These are phyloP conservation scores for Aspergillus jensenii DNA, from an alignment of 2,329 filamentous ascomycete genomes.

Conservation along the genomic window DNA sequence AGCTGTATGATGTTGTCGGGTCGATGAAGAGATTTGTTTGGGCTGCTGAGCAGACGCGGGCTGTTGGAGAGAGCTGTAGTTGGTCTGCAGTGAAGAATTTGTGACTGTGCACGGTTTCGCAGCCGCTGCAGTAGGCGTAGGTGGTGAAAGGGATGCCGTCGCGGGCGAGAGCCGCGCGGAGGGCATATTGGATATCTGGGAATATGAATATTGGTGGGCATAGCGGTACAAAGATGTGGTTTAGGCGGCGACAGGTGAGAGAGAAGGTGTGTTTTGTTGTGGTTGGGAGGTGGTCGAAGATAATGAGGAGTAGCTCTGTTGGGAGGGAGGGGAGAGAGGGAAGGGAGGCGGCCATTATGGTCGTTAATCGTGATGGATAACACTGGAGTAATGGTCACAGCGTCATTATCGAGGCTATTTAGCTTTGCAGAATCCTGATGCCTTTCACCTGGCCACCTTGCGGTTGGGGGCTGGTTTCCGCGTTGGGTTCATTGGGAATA, in stretches of 20 bases:
- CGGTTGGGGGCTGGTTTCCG: not conserved
- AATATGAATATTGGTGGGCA: not conserved
- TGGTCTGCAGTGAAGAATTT: not conserved
- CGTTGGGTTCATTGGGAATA: not conserved
- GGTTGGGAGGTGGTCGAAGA: not conserved
- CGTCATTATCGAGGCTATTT: not conserved
- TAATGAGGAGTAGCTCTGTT: conserved; percentile 5
- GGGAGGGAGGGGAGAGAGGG: not conserved
- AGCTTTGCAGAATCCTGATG: not conserved
- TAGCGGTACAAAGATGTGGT: not conserved
- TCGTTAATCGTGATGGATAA: not conserved
- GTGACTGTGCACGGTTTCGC: not conserved
- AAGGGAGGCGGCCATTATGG: not conserved
- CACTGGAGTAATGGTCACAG: not conserved
- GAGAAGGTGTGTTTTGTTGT: not conserved
- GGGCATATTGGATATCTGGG: not conserved
- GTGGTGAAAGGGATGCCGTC: not conserved
- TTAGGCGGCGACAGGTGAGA: not conserved
- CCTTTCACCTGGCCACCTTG: conserved; percentile 4
- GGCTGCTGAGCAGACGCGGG: not conserved
- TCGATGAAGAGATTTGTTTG: not conserved
- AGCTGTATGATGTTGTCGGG: not conserved
- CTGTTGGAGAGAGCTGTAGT: not conserved
- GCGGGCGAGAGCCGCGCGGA: conserved; percentile 3
- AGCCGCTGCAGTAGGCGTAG: conserved; percentile 1